Conservation (phyloP, 805 yeast species). For the Nakazawaea siamensis region DNA sequence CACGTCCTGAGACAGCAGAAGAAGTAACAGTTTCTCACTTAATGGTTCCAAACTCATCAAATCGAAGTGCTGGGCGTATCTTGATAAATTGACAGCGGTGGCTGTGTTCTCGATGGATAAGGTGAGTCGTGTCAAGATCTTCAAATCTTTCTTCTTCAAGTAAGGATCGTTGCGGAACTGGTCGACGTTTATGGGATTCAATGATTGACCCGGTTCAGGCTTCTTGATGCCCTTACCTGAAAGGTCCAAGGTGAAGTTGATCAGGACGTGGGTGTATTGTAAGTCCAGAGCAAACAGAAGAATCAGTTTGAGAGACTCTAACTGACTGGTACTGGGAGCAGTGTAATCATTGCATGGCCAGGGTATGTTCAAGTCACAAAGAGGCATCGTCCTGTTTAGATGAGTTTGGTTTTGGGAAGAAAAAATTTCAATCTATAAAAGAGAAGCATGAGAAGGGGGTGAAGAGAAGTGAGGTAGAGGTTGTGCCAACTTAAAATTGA, state of each 20-base stretch:
- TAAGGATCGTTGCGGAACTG: conserved; percentile 22
- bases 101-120: conserved; percentile 69
- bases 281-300: conserved; percentile 45
- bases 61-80: conserved; percentile 47
- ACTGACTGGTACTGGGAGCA: conserved; percentile 32
- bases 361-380: conserved; percentile 62
- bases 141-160: conserved; percentile 20
- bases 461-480: not conserved
- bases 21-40: conserved; percentile 69
- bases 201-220: not conserved
- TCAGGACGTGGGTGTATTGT: conserved; percentile 72
- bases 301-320: conserved; percentile 37
- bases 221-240: conserved; percentile 24
- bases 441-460: not conserved
- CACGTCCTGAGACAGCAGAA: conserved; percentile 70
- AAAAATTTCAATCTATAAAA: not conserved
- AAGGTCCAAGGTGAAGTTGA: conserved; percentile 47
- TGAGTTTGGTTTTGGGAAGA: too few relatives aligned
- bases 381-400: too few relatives aligned
- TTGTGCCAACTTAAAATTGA: too few relatives aligned
- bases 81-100: conserved; percentile 56
- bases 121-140: conserved; percentile 65
- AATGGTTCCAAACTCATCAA: conserved; percentile 74
- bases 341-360: conserved; percentile 57
- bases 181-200: conserved; percentile 1